Conservation (phyloP, 495 filamentous ascomycete species). For the Trichoderma virens region DNA sequence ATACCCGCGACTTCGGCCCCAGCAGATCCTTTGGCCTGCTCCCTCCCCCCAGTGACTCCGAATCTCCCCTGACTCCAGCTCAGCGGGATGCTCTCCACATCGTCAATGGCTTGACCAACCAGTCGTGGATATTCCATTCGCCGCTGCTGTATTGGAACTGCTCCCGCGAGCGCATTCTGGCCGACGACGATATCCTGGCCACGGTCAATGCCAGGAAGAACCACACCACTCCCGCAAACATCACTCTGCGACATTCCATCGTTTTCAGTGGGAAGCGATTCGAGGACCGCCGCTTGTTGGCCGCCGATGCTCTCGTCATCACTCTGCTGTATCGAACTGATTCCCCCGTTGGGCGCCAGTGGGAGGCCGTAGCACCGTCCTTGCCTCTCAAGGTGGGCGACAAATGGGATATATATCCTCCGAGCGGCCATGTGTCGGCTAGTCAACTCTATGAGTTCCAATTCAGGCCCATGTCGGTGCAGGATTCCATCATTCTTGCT, state of each 20-base stretch:
- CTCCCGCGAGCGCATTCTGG: conserved; percentile 43
- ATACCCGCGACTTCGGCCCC: conserved; percentile 44
- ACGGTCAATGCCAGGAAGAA: conserved; percentile 55
- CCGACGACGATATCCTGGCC: conserved; percentile 49
- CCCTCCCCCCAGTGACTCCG: conserved; percentile 14
- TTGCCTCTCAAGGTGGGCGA: conserved; percentile 34
- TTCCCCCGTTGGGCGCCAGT: conserved; percentile 48
- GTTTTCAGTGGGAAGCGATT: conserved; percentile 70
- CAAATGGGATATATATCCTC: conserved; percentile 56
- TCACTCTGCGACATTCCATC: conserved; percentile 62
- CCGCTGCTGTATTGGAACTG: conserved; percentile 70
- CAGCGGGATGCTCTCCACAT: conserved; percentile 44
- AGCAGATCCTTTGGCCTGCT: conserved; percentile 15
- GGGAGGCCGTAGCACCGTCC: conserved; percentile 45
- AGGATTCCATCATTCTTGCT: conserved; percentile 50
- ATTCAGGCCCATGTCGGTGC: conserved; percentile 55
- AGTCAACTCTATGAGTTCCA: conserved; percentile 64
- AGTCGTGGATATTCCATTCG: conserved; percentile 61
- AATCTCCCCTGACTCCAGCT: conserved; percentile 25
- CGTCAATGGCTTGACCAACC: conserved; percentile 41
- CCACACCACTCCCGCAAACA: conserved; percentile 51
- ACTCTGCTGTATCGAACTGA: conserved; percentile 57
- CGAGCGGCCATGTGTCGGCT: conserved; percentile 37
- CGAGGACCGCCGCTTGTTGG: conserved; percentile 49
- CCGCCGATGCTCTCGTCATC: conserved; percentile 66